A percentile compares a stretch with the other conserved stretches of the same genome.
phyloP scores from a whole-genome alignment of 139 green algal genomes.

The Axilococcus clingmanii region DNA sequence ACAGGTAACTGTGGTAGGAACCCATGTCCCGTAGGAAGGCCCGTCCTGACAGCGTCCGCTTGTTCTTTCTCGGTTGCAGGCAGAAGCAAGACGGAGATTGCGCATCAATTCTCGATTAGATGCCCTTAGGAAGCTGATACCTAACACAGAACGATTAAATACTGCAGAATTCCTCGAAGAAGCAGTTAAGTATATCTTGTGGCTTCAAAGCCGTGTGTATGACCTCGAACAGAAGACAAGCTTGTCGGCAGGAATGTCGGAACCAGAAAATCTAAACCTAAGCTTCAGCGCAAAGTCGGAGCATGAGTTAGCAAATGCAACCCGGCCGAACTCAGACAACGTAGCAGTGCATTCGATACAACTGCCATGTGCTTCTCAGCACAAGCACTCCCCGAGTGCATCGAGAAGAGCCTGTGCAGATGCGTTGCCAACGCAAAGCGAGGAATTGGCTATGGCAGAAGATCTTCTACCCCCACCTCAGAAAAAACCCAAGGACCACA shows the following conservation, averaged over 20 bases:
- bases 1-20: background rate
- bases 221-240: conserved; percentile 13
- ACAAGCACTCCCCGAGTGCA: no score
- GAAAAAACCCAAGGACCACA: no score
- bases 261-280: background rate
- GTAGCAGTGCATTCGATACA: no score
- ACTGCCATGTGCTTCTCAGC: no score
- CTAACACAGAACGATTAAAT: conserved; percentile 73
- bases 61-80: conserved; percentile 4
- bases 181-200: conserved; percentile 61
- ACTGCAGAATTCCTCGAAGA: conserved; percentile 76
- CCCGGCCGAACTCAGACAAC: background rate
- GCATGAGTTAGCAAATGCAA: background rate
- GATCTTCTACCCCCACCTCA: background rate
- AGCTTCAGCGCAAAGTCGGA: no score
- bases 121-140: conserved; percentile 55
- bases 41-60: no score
- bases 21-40: no score
- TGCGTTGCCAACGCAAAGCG: background rate
- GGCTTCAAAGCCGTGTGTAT: conserved; percentile 24
- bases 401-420: no score
- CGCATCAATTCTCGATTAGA: conserved; percentile 44
- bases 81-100: conserved; percentile 15
- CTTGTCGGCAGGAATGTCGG: conserved; percentile 2
- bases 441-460: conserved; percentile 4